Conservation (phyloP, 2,329 filamentous ascomycete genomes). For the Thermomyces lanuginosus region DNA sequence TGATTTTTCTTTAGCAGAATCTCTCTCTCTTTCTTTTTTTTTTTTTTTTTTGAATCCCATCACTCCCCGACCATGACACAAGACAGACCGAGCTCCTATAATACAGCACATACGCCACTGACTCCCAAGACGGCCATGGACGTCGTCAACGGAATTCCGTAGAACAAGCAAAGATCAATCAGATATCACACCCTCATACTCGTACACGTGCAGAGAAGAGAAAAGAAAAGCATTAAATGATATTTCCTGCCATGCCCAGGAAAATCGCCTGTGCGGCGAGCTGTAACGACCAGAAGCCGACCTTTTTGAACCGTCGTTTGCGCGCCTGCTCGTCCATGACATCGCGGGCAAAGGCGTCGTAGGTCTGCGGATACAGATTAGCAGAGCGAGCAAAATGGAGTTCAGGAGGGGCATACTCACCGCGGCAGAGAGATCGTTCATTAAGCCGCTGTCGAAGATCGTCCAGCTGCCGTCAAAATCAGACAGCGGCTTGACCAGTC, state of each 20-base stretch:
- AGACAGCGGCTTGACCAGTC: slow-evolving; percentile 71
- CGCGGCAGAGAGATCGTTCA: slow-evolving; percentile 85
- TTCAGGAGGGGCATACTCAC: slow-evolving; percentile 21
- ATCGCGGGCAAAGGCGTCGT: slow-evolving; percentile 82
- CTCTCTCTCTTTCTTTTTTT: too few species aligned
- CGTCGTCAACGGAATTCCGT: too few species aligned
- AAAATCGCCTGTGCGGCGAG: slow-evolving; percentile 86
- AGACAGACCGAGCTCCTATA: too few species aligned
- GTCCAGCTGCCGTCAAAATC: slow-evolving; percentile 97
- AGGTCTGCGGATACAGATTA: slow-evolving; percentile 39
- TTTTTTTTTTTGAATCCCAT: too few species aligned
- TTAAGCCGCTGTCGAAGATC: slow-evolving; percentile 77
- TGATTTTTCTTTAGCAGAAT: too few species aligned
- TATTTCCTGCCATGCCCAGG: slow-evolving; percentile 80
- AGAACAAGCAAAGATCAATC: too few species aligned
- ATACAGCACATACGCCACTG: too few species aligned
- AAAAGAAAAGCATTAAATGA: slow-evolving; percentile 33
- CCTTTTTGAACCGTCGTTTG: slow-evolving; percentile 78
- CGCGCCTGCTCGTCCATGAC: slow-evolving; percentile 79
- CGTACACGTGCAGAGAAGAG: too few species aligned
- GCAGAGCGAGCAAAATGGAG: slow-evolving; percentile 5
- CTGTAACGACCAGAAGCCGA: slow-evolving; percentile 89
- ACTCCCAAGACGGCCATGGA: too few species aligned
- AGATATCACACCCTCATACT: too few species aligned
- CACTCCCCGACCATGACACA: too few species aligned